These are phyloP conservation scores for Euryodendron excelsum DNA, from an alignment of 148 eudicot genomes.

Conservation along the genomic window DNA sequence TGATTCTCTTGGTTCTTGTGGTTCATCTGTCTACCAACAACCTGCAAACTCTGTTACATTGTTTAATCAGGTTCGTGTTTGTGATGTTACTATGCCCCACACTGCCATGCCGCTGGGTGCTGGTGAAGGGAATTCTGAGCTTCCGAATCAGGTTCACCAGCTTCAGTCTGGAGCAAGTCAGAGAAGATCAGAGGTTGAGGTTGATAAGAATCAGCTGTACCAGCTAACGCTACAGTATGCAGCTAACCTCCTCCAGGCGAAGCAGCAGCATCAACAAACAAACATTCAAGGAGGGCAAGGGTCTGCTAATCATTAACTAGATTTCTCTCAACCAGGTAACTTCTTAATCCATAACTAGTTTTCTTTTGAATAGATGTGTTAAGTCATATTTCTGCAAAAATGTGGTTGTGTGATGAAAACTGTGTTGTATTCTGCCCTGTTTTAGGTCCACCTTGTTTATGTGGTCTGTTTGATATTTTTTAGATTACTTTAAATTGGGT, in stretches of 20 bases:
- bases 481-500: neutral
- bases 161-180: conserved; percentile 47
- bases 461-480: neutral
- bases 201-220: conserved; percentile 80
- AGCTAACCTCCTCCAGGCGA: conserved; percentile 79
- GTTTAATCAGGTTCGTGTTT: conserved; percentile 42
- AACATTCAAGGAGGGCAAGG: conserved; percentile 51
- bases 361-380: neutral
- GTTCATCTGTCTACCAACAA: conserved; percentile 44
- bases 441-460: neutral
- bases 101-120: conserved; percentile 28
- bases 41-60: conserved; percentile 31
- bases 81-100: conserved; percentile 32
- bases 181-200: conserved; percentile 55
- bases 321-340: conserved; percentile 38
- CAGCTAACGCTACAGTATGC: conserved; percentile 86
- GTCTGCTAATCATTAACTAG: conserved; percentile 46
- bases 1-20: conserved; percentile 39
- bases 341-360: neutral
- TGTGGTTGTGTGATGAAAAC: neutral
- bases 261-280: conserved; percentile 51
- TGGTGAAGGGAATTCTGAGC: conserved; percentile 31
- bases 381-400: neutral
- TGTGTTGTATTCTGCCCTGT: neutral
- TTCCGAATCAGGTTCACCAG: conserved; percentile 39